Percentiles rank a stretch among this genome's conserved stretches.
Evolutionary conservation across 179 eudicot genomes (phyloP).

Genomic region (Beta corolliflora): DNA sequence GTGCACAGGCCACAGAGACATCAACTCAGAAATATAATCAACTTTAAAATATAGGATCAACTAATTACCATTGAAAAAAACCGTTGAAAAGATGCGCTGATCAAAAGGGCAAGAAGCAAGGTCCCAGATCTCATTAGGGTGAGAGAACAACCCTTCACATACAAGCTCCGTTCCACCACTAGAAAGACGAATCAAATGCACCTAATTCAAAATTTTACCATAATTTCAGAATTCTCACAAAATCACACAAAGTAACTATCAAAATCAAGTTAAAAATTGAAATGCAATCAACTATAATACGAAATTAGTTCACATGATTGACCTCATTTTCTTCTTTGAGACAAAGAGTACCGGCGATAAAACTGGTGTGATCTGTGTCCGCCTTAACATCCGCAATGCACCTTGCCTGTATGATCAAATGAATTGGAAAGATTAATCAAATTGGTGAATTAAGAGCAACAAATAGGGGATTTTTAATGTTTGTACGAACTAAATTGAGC

Average conservation of each 20-base stretch:
- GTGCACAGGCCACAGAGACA: background rate
- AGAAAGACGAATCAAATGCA: slow-evolving; percentile 85
- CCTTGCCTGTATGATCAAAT: slow-evolving; percentile 55
- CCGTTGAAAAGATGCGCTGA: slow-evolving; percentile 94
- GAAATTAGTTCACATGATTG: background rate
- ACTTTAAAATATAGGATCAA: background rate
- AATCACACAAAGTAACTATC: background rate
- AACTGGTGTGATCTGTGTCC: slow-evolving; percentile 94
- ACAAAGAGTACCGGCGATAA: slow-evolving; percentile 92
- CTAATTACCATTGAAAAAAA: slow-evolving; percentile 66
- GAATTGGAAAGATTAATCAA: slow-evolving; percentile 1
- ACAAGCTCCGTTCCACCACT: slow-evolving; percentile 87
- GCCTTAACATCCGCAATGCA: slow-evolving; percentile 98
- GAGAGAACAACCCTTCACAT: slow-evolving; percentile 95
- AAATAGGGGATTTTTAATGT: background rate
- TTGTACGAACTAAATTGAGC: no score
- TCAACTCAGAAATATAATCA: background rate
- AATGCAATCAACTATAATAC: background rate
- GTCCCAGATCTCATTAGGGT: slow-evolving; percentile 97
- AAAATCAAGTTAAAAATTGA: background rate
- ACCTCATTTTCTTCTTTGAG: slow-evolving; percentile 99
- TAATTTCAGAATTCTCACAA: slow-evolving; percentile 6
- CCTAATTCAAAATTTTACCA: slow-evolving; percentile 31
- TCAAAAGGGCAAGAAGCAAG: slow-evolving; percentile 94
- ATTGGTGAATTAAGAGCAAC: background rate